Evolutionary conservation across 1,139 yeast genomes (phyloP).

Genomic region (Magnusiomyces ingens): DNA sequence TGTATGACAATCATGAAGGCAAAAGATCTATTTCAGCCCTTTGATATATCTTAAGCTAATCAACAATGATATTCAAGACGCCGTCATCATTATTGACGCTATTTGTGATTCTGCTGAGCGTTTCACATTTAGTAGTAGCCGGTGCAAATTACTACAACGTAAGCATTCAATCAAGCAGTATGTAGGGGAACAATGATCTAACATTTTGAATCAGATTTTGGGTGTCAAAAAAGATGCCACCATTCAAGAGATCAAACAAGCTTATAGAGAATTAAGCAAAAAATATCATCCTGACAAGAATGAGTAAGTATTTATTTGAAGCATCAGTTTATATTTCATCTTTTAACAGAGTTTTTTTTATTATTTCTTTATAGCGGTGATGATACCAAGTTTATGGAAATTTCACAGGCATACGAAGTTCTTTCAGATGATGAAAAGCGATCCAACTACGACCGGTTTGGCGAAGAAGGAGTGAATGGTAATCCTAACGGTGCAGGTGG

Average conservation of each 20-base stretch:
- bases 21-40: not conserved
- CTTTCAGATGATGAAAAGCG: conserved; percentile 70
- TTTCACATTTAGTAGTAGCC: conserved; percentile 18
- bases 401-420: conserved; percentile 92
- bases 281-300: conserved; percentile 96
- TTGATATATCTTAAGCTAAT: not conserved
- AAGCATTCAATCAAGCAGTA: conserved; percentile 10
- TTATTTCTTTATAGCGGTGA: conserved; percentile 44
- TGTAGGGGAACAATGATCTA: conserved; percentile 15
- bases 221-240: conserved; percentile 64
- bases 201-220: conserved; percentile 35
- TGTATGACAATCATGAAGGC: not conserved
- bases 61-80: not conserved
- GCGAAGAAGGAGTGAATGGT: conserved; percentile 65
- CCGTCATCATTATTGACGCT: not conserved
- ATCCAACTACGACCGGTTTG: conserved; percentile 65
- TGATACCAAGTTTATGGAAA: conserved; percentile 78
- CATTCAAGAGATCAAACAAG: conserved; percentile 78
- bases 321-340: not conserved
- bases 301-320: conserved; percentile 31
- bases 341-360: conserved; percentile 16
- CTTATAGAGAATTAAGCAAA: conserved; percentile 76
- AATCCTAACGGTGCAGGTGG: conserved; percentile 33
- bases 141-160: conserved; percentile 28
- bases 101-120: conserved; percentile 11